phyloP scores from a whole-genome alignment of 768 basidiomycete genomes.

The Tubosaeta sp. region DNA sequence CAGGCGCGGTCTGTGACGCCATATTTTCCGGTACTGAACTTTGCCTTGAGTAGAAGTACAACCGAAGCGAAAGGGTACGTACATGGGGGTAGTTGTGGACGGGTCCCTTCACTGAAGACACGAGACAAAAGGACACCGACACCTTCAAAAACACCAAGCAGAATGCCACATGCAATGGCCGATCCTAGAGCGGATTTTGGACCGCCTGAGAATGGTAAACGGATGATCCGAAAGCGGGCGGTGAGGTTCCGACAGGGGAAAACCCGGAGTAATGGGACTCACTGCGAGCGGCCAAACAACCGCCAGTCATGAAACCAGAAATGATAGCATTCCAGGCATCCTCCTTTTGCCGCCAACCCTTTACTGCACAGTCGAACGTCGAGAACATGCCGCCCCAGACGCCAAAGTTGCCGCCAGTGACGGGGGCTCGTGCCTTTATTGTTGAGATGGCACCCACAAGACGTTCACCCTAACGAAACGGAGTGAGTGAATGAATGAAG shows the following conservation, averaged over 20 bases:
- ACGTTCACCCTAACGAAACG: constrained; percentile 74
- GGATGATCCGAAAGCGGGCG: neutral
- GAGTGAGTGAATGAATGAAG: neutral
- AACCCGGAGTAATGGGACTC: constrained; percentile 33
- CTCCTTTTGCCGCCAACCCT: constrained; percentile 94
- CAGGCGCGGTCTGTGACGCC: constrained; percentile 44
- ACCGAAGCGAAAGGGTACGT: constrained; percentile 31
- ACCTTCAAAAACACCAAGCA: constrained; percentile 92
- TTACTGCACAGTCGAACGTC: constrained; percentile 96
- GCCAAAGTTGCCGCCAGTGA: constrained; percentile 95
- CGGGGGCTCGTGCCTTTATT: constrained; percentile 96
- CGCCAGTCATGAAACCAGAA: constrained; percentile 97
- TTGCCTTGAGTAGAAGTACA: constrained; percentile 3
- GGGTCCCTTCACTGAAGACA: constrained; percentile 78
- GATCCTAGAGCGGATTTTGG: constrained; percentile 87
- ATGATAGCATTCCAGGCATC: constrained; percentile 99
- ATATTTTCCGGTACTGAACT: constrained; percentile 51
- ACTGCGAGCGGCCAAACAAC: constrained; percentile 92
- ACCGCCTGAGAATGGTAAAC: constrained; percentile 57
- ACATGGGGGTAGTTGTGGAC: constrained; percentile 80
- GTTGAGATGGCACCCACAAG: constrained; percentile 91
- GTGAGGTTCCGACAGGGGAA: neutral
- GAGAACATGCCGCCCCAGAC: constrained; percentile 99
- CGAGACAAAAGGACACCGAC: constrained; percentile 90
- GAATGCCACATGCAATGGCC: constrained; percentile 94